These are phyloP conservation scores for Megacollybia marginata DNA, from an alignment of 768 basidiomycete genomes.

Conservation along the genomic window DNA sequence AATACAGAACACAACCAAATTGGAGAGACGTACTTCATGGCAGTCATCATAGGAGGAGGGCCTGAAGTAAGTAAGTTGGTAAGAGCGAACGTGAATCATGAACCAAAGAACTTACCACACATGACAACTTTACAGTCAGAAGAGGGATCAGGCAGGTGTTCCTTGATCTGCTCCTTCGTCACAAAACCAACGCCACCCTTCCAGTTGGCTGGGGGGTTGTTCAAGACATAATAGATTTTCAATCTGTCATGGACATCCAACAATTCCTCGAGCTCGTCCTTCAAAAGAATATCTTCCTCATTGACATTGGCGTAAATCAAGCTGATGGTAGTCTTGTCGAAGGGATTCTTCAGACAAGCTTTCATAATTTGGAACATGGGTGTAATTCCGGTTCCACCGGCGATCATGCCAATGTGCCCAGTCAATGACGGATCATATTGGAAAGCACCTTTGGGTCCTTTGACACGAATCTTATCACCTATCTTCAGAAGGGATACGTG, in stretches of 20 bases:
- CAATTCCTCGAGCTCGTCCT: conserved; percentile 79
- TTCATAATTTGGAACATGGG: conserved; percentile 99
- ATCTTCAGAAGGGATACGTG: conserved; percentile 76
- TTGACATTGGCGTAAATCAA: conserved; percentile 98
- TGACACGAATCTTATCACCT: conserved; percentile 83
- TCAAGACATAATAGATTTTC: conserved; percentile 85
- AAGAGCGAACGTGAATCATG: background rate
- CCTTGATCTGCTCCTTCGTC: conserved; percentile 83
- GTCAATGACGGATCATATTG: conserved; percentile 68
- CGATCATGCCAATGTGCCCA: conserved; percentile 90
- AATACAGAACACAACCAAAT: background rate
- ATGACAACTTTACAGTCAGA: conserved; percentile 78
- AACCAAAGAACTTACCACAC: conserved; percentile 50
- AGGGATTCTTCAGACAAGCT: conserved; percentile 84
- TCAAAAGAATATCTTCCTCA: conserved; percentile 86
- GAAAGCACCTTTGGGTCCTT: conserved; percentile 96
- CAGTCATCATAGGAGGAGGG: conserved; percentile 46
- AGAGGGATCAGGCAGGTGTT: conserved; percentile 60
- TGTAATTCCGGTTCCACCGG: conserved; percentile 97
- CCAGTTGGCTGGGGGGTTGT: conserved; percentile 89
- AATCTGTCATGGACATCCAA: conserved; percentile 55
- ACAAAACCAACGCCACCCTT: conserved; percentile 89
- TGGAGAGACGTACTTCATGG: conserved; percentile 37
- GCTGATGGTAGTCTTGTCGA: conserved; percentile 72
- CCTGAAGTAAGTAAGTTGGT: conserved; percentile 30